Evolutionary conservation across 1,284 basidiomycete species (phyloP).

Genomic region (Rhizoctonia solani): DNA sequence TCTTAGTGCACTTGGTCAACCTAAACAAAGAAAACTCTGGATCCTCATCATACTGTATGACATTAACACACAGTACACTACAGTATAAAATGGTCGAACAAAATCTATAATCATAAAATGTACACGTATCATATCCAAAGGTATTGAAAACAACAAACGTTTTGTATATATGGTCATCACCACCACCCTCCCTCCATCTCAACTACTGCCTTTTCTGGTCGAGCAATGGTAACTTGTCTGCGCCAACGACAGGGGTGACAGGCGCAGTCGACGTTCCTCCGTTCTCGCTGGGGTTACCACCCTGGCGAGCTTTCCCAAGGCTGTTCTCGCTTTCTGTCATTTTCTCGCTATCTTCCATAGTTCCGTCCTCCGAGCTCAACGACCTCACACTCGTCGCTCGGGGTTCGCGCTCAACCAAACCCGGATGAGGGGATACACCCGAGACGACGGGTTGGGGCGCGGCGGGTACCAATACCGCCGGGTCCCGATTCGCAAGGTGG

Average conservation of each 20-base stretch:
- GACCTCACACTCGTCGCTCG: not conserved
- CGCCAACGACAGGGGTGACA: conserved; percentile 16
- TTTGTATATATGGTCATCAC: no score
- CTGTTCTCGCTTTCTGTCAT: not conserved
- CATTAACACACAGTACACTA: no score
- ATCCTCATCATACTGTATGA: no score
- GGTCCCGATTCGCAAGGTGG: conserved; percentile 20
- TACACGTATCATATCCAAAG: conserved; percentile 17
- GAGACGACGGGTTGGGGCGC: conserved; percentile 30
- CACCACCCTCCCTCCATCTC: no score
- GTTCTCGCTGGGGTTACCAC: not conserved
- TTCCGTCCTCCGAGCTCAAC: not conserved
- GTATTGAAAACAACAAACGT: no score
- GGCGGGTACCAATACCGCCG: conserved; percentile 22
- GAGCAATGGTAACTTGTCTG: conserved; percentile 26
- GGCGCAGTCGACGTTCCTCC: not conserved
- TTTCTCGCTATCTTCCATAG: not conserved
- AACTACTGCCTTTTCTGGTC: not conserved
- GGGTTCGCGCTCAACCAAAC: not conserved
- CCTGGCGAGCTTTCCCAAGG: not conserved
- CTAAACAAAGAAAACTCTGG: no score
- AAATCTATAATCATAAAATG: conserved; percentile 7
- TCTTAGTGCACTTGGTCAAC: no score
- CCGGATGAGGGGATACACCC: conserved; percentile 17
- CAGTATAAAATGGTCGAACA: not conserved